Base-by-base conservation (phyloP, 176 grass and related monocot genomes). In the Elaeis guineensis region DNA sequence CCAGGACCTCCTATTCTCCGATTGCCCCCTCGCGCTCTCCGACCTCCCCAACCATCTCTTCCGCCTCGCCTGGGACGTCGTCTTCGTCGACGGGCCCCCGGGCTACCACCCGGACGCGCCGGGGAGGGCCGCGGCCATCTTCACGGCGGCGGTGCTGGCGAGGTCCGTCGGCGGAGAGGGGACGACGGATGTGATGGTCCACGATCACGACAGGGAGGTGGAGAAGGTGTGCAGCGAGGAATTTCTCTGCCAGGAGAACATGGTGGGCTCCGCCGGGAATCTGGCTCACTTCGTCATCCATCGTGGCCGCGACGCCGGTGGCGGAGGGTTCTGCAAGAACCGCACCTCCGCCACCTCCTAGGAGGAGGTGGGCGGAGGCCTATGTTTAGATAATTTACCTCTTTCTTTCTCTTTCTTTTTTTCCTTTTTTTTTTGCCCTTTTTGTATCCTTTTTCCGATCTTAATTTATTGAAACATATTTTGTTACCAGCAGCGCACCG, bases 1-100 rank as follows among this genome's bases (percentile, higher is more conserved):
- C 5, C 93, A 98, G 77, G 89, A 98, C 70, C 84, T 98, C 11
- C 84, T 98, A 51, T 98, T 83, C 84, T 98, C 93, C 24, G 93
- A 98, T 52, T 98, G 93, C 59, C 87, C 84, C 5, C 77, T 98
- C 69, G 93, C 87, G 52, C 77, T 98, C 63, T 92, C 91, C 59
- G 93, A 98, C 73, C 81, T 98, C 18, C 93, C 93, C 21, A 98
- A 98, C 70, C 78, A 80, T 15, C 84, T 98, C 74, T 98, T 92
- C 70, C 84, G 89, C 52, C 79, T 89, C 50, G 23, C 82, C 19
- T 98, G 87, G 93, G 87, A 98, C 26, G 78, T 98, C 74, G 85
- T 98, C 76, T 69, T 98, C 78, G 76, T 98, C 50, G 93, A 98
- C 55, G 93, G 93, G 24, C 93, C 93, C 5, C 82, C 78, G 49